These are phyloP conservation scores for Alternaria gansuensis DNA, from an alignment of 2,329 filamentous ascomycete genomes.

Conservation along the genomic window DNA sequence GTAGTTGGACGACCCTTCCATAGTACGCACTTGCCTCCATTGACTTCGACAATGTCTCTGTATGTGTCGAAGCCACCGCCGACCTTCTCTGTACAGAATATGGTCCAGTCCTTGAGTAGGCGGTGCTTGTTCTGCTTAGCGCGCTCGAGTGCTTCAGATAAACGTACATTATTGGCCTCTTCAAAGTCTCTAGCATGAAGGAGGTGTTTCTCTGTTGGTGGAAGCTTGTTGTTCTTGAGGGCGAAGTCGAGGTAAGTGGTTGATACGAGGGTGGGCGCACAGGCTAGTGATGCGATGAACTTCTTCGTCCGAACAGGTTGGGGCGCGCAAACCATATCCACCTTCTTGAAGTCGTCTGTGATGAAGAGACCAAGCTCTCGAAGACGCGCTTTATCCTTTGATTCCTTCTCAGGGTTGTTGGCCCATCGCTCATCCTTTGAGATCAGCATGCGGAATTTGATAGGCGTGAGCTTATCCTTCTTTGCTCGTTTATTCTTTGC, in stretches of 20 bases:
- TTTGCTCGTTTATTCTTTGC: slow-evolving; percentile 69
- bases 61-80: slow-evolving; percentile 85
- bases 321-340: slow-evolving; percentile 88
- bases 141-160: slow-evolving; percentile 72
- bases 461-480: slow-evolving; percentile 62
- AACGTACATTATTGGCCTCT: slow-evolving; percentile 71
- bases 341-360: slow-evolving; percentile 76
- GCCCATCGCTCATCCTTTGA: slow-evolving; percentile 88
- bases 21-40: slow-evolving; percentile 82
- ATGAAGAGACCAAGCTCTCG: slow-evolving; percentile 84
- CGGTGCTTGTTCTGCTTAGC: slow-evolving; percentile 79
- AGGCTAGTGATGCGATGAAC: slow-evolving; percentile 87
- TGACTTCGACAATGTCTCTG: slow-evolving; percentile 84
- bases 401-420: slow-evolving; percentile 75
- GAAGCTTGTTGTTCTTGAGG: slow-evolving; percentile 72
- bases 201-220: slow-evolving; percentile 70
- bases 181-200: slow-evolving; percentile 79
- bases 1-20: slow-evolving; percentile 79
- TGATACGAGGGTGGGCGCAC: slow-evolving; percentile 78
- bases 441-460: slow-evolving; percentile 78
- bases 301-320: slow-evolving; percentile 89
- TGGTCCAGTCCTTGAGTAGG: slow-evolving; percentile 76
- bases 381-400: slow-evolving; percentile 80
- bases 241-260: slow-evolving; percentile 81
- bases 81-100: slow-evolving; percentile 86